Base-by-base conservation (phyloP, 2,329 filamentous ascomycete genomes). In the Eurotiales sp. region DNA sequence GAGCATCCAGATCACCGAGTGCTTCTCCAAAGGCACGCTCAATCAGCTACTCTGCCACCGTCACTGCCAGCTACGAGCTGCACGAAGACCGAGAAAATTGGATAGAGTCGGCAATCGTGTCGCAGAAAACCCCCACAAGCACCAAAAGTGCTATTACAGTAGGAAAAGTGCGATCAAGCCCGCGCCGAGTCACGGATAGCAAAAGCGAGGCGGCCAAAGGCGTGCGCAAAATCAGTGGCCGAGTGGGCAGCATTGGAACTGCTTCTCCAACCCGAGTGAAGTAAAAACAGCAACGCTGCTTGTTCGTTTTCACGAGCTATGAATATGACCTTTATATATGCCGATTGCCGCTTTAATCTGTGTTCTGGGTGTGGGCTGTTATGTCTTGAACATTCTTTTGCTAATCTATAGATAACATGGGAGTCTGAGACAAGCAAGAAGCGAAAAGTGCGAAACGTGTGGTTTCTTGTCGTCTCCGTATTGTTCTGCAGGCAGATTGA, bases 21-120 rank as follows among this genome's bases (percentile, higher is more conserved):
- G 58, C 86, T 80, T 50, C 87, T 79, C 29, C 80, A 74, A 53
- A 78, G 76, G 61, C 78, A 67, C 79, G 88, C 43, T 87, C 89
- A 0, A 80, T 87, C 51, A 90, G 87, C 68, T 87, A 90, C 68
- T 85, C 83, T 3, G 85, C 84, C 2, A 84, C 82, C 53, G 84
- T 84, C 61, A 76, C 77, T 30, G 70, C 80, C 21, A 79, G 85
- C 51, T 83, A 87, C 61, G 85, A 87, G 32, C 67, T 72, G 21
- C 69, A 73, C 17, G 81, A 86, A 54, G 86, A 90, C 58, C 79
- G 81, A 10, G 86, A 90, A 65, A 90, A 90, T 60, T 66, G 83
- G 84, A 69, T 62, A 60, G 75, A 68, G 44, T 30, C 48, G 21
- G 48, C 53, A 19, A 57, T 53, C 40, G 57, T 59, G 34, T 52